Conservation (phyloP, 441 rosid species). For the Jatropha multifida region DNA sequence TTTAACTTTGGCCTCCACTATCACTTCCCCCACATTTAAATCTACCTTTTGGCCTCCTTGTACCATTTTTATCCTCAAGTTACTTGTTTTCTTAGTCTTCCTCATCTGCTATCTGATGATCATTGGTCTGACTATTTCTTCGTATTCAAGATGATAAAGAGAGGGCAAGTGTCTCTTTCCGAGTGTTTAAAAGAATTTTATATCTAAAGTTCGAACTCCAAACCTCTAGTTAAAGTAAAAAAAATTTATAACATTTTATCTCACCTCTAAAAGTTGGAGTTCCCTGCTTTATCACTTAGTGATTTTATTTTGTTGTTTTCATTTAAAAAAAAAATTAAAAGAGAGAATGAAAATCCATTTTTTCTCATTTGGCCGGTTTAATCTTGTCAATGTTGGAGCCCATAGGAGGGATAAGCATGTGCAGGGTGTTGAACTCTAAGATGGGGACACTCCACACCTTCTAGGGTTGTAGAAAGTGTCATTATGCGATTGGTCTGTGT, state of each 20-base stretch:
- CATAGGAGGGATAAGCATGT: neutral
- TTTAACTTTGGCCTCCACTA: constrained; percentile 12
- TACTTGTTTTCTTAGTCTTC: neutral
- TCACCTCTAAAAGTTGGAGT: too few relatives aligned
- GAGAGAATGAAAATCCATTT: neutral
- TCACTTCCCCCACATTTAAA: neutral
- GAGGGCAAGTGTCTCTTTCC: too few relatives aligned
- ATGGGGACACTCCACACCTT: neutral
- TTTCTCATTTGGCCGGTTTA: neutral
- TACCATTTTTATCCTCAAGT: neutral
- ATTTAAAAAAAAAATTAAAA: neutral
- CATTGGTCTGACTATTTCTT: too few relatives aligned
- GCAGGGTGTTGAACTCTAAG: neutral
- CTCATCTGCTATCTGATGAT: too few relatives aligned
- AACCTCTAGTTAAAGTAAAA: too few relatives aligned
- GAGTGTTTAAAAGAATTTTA: too few relatives aligned
- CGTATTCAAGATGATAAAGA: too few relatives aligned
- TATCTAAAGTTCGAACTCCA: too few relatives aligned
- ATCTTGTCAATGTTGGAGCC: neutral
- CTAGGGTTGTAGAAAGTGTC: constrained; percentile 7
- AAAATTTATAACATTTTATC: too few relatives aligned
- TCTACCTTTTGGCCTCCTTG: neutral
- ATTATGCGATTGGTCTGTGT: neutral
- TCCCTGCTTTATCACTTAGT: too few relatives aligned
- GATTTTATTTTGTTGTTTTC: too few relatives aligned